Evolutionary conservation across 148 eudicot genomes (phyloP), one percentile per base, ranked within the genome.

Genomic region (Talinum fruticosum): DNA sequence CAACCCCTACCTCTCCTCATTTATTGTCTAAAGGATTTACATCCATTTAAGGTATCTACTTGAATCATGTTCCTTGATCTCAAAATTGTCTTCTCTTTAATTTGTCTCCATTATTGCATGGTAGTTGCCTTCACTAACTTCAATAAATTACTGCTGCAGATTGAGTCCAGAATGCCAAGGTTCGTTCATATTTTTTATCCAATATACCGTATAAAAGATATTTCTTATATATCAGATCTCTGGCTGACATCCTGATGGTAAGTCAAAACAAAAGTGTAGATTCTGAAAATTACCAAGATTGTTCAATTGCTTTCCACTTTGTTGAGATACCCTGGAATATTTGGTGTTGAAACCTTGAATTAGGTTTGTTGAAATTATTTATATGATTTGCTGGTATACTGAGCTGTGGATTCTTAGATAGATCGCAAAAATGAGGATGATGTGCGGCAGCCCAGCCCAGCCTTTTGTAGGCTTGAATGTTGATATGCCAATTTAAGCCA

Each of bases 61-160:
- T 66, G 64, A 54, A 69, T 69, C 73, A 37, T 33, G 24, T 15
- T 54, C 71, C n/a, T 53, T 32, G 80, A 71, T 24, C 30, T 24
- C 29, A 23, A 18, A 30, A 10, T 61, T 26, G 6, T 13, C 21
- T 71, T 35, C 41, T 38, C 41, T 38, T 6, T 57, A 16, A 41
- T 23, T 67, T 70, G n/a, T 35, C 19, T 10, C 45, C 47, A 12
- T 6, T 75, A 69, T 76, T 76, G 71, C 21, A 65, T 57, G 0
- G 6, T 0, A 26, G 66, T 57, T 30, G 64, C 29, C 19, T 23
- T 38, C 29, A 53, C 38, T 41, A 6, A 41, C 75, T 61, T 61
- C 33, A 37, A 21, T 18, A 28, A 21, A 78, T 66, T 16, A 5
- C 44, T 72, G 14, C n/a, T 76, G 83, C 69, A 59, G 75, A 35